Percentiles rank a stretch among this genome's conserved stretches.
Conservation (phyloP, 1,284 basidiomycete genomes). For the Trichosporon sp. region DNA sequence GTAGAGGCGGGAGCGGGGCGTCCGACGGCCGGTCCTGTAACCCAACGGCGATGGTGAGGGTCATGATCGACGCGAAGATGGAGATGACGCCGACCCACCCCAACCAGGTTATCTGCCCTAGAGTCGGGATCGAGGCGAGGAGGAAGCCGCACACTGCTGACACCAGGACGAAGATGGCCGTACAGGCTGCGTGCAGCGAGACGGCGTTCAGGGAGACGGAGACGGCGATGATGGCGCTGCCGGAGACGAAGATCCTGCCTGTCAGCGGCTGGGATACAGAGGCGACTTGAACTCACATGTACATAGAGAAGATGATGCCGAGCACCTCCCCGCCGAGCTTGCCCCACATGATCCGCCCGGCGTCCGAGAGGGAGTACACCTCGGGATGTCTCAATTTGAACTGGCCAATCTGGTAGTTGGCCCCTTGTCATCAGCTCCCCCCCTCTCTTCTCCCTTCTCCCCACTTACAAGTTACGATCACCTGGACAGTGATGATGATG, state of each 20-base stretch:
- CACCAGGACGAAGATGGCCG: conserved; percentile 50
- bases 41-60: conserved; percentile 55
- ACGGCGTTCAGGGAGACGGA: conserved; percentile 57
- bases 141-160: conserved; percentile 40
- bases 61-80: conserved; percentile 49
- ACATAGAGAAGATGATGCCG: not conserved
- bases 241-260: conserved; percentile 38
- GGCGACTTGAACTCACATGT: not conserved
- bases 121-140: conserved; percentile 49
- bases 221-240: conserved; percentile 41
- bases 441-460: too few relatives aligned
- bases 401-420: conserved; percentile 28
- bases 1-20: conserved; percentile 24
- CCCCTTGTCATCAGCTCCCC: conserved; percentile 20
- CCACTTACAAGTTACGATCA: conserved; percentile 42
- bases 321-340: not conserved
- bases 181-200: conserved; percentile 49
- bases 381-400: conserved; percentile 40
- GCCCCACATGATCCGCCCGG: conserved; percentile 33
- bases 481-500: conserved; percentile 41
- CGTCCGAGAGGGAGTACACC: conserved; percentile 40
- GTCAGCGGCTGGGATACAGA: conserved; percentile 28
- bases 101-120: conserved; percentile 52
- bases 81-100: conserved; percentile 49
- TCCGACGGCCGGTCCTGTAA: conserved; percentile 49